Evolutionary conservation across 2,329 filamentous ascomycete species (phyloP).

Genomic region (Coniella vitis): DNA sequence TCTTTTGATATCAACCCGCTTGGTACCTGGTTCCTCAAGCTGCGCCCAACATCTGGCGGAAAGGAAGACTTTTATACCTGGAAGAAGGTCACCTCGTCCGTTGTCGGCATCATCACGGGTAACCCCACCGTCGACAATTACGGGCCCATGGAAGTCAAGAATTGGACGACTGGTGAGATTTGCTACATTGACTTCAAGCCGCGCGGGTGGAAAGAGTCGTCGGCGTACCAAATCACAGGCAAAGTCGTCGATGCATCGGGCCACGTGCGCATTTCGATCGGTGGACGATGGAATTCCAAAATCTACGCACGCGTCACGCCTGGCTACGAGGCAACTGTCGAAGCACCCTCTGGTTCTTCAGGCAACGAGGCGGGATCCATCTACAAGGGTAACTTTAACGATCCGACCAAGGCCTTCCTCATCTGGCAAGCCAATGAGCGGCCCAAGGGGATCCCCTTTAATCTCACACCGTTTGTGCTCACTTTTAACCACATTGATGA

Average conservation of each 20-base stretch:
- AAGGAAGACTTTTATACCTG: conserved; percentile 90
- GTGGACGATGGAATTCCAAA: conserved; percentile 95
- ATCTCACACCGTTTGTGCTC: conserved; percentile 87
- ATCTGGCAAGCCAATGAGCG: conserved; percentile 87
- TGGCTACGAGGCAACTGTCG: conserved; percentile 72
- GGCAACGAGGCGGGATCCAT: conserved; percentile 20
- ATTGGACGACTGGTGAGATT: conserved; percentile 92
- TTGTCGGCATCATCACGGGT: conserved; percentile 97
- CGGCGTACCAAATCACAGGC: conserved; percentile 80
- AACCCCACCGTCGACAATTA: conserved; percentile 98
- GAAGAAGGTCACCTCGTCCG: conserved; percentile 97
- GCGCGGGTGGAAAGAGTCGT: conserved; percentile 90
- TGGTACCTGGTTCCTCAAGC: conserved; percentile 90
- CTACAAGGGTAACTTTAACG: conserved; percentile 45
- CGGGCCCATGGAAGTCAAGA: conserved; percentile 93
- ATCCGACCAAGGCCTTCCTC: conserved; percentile 71
- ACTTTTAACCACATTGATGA: conserved; percentile 90
- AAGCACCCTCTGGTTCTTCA: conserved; percentile 46
- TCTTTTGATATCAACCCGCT: conserved; percentile 96
- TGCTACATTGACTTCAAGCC: conserved; percentile 88
- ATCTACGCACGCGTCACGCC: conserved; percentile 91
- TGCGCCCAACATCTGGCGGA: conserved; percentile 68
- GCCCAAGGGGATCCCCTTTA: conserved; percentile 85
- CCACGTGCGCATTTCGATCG: conserved; percentile 80
- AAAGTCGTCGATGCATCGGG: conserved; percentile 76